Evolutionary conservation across 1,284 basidiomycete genomes (phyloP).

Genomic region (Leccinum fallax): DNA sequence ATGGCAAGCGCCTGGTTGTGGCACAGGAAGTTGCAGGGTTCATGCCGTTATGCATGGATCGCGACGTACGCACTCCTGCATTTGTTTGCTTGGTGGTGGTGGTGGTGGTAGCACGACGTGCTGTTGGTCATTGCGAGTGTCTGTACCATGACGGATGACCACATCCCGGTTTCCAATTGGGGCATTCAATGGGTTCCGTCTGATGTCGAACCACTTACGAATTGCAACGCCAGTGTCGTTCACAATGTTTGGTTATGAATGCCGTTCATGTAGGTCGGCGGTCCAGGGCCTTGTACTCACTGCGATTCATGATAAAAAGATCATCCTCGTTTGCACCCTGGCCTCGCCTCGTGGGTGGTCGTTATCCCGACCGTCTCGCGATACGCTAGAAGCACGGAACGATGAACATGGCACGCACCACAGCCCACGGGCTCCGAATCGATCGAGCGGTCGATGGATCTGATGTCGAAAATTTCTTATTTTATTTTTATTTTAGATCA

Average conservation of each 20-base stretch:
- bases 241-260: background rate
- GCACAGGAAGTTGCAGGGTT: conserved; percentile 16
- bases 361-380: background rate
- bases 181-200: background rate
- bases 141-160: conserved; percentile 2
- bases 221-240: background rate
- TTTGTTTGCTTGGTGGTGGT: background rate
- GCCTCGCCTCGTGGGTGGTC: conserved; percentile 5
- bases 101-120: background rate
- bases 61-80: background rate
- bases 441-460: background rate
- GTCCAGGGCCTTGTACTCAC: background rate
- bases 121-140: conserved; percentile 9
- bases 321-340: background rate
- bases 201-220: background rate
- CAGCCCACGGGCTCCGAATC: background rate
- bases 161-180: conserved; percentile 7
- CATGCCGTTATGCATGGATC: conserved; percentile 5
- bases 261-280: background rate
- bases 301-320: background rate
- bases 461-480: background rate
- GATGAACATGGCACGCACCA: background rate
- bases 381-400: background rate
- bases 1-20: background rate
- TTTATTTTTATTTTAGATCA: background rate